Evolutionary conservation across 441 rosid genomes (phyloP), one percentile per base, ranked within the genome.

Genomic region (Bruguiera hainesii): DNA sequence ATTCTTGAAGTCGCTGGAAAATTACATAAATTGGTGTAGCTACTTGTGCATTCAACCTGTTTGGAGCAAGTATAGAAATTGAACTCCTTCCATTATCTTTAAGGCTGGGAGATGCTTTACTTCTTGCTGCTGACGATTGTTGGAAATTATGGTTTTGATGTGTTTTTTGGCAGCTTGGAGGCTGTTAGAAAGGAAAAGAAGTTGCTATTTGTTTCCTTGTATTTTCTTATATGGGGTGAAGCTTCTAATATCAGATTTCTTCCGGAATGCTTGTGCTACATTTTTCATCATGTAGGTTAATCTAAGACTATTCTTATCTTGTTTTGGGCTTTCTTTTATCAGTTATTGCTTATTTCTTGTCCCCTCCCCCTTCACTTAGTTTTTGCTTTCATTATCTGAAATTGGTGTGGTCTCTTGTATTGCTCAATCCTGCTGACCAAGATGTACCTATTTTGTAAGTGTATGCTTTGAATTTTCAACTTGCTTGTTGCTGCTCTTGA

Each of bases 241-340:
- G 98, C 98, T 76, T 74, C 98, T 76, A 95, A 95, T 73, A 69
- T 92, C 61, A 86, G 99, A 83, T 95, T 86, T 75, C 87, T 95
- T 85, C 99, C 99, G 28, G 99, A 95, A 83, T 95, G 99, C 81
- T 79, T 95, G 75, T 95, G 99, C 87, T 95, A 95, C 86, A 89
- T 95, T 76, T 95, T 92, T 79, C 99, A 95, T 82, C 89, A 95
- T 78, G 98, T 91, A 78, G 82, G 91, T 82, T 57, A 56, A 53
- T 7, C 61, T 58, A 42, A 35, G 64, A 67, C 35, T 53, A 28
- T 15, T 56, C 7, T 56, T 72, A 5, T 19, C 28, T 64, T 58
- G 30, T 8, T 70, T 20, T 30, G 46, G 29, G 30, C 15, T 56
- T 63, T 29, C 30, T 51, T 48, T 15, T 28, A 26, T 6, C 13